Evolutionary conservation across 176 grass and related monocot species (phyloP).

Genomic region (Rhynchospora pubera): DNA sequence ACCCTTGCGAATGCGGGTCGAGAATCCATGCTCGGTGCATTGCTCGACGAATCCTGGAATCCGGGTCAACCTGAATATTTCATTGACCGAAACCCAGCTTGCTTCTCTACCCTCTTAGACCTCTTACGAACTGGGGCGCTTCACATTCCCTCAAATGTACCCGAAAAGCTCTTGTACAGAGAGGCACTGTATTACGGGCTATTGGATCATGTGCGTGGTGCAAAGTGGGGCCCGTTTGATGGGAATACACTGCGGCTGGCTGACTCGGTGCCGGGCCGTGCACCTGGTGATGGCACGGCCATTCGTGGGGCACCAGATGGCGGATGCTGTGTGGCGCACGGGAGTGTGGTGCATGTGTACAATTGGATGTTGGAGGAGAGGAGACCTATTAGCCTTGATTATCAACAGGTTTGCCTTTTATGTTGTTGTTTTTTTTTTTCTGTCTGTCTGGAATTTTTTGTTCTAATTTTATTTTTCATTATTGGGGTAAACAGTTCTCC

Average conservation of each 20-base stretch:
- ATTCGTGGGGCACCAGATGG: slow-evolving; percentile 77
- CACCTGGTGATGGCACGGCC: slow-evolving; percentile 81
- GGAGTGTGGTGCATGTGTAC: slow-evolving; percentile 77
- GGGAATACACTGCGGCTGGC: slow-evolving; percentile 52
- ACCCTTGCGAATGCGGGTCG: slow-evolving; percentile 90
- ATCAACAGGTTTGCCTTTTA: slow-evolving; percentile 8
- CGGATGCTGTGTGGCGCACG: slow-evolving; percentile 91
- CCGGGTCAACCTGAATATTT: slow-evolving; percentile 47
- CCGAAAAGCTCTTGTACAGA: slow-evolving; percentile 75
- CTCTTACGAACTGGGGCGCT: slow-evolving; percentile 80
- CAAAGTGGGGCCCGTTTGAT: slow-evolving; percentile 73
- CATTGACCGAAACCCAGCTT: slow-evolving; percentile 86
- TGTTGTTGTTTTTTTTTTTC: neutral
- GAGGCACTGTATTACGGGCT: slow-evolving; percentile 86
- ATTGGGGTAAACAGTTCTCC: neutral
- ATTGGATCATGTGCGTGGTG: slow-evolving; percentile 66
- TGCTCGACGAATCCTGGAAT: slow-evolving; percentile 93
- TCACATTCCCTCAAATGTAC: slow-evolving; percentile 56
- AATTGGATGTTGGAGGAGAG: slow-evolving; percentile 95
- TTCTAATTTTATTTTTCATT: neutral
- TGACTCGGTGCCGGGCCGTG: slow-evolving; percentile 48
- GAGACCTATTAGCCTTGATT: slow-evolving; percentile 56
- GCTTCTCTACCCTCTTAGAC: slow-evolving; percentile 83
- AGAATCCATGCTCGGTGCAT: slow-evolving; percentile 85
- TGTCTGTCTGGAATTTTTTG: neutral